A percentile compares a stretch with the other conserved stretches of the same genome.
Conservation (phyloP, 2,329 filamentous ascomycete species). For the Fusarium brachygibbosum region DNA sequence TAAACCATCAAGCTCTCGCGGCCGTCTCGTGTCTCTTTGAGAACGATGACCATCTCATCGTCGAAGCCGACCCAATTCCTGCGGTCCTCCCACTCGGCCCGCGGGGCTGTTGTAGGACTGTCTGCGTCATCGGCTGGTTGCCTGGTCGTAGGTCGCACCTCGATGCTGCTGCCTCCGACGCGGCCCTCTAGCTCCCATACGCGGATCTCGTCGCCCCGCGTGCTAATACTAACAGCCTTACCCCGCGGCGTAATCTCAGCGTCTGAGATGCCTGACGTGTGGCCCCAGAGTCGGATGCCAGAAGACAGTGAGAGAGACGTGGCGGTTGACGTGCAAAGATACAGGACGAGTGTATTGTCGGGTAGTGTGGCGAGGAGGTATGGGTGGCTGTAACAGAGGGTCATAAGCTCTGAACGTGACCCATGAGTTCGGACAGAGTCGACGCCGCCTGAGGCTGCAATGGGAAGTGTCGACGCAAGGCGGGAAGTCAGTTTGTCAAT, state of each 20-base stretch:
- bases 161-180: conserved; percentile 66
- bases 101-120: conserved; percentile 19
- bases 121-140: conserved; percentile 44
- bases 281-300: conserved; percentile 86
- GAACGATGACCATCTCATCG: conserved; percentile 89
- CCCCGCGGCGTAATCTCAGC: conserved; percentile 87
- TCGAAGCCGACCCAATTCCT: conserved; percentile 86
- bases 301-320: conserved; percentile 76
- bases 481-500: conserved; percentile 54
- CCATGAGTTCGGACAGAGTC: conserved; percentile 16
- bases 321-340: conserved; percentile 81
- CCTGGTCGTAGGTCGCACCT: conserved; percentile 60
- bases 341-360: conserved; percentile 88
- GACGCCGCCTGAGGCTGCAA: conserved; percentile 40
- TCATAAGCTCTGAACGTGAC: conserved; percentile 59
- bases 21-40: conserved; percentile 77
- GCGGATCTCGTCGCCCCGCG: conserved; percentile 81
- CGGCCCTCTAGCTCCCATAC: conserved; percentile 92
- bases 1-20: conserved; percentile 84
- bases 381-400: conserved; percentile 80
- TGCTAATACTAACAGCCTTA: conserved; percentile 90
- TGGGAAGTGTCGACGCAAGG: conserved; percentile 55
- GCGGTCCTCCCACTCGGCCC: conserved; percentile 59
- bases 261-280: conserved; percentile 89
- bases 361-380: conserved; percentile 87